A percentile compares a stretch with the other conserved stretches of the same genome.
Conservation (phyloP, 345 rosid genomes). For the Syzygium aqueum region DNA sequence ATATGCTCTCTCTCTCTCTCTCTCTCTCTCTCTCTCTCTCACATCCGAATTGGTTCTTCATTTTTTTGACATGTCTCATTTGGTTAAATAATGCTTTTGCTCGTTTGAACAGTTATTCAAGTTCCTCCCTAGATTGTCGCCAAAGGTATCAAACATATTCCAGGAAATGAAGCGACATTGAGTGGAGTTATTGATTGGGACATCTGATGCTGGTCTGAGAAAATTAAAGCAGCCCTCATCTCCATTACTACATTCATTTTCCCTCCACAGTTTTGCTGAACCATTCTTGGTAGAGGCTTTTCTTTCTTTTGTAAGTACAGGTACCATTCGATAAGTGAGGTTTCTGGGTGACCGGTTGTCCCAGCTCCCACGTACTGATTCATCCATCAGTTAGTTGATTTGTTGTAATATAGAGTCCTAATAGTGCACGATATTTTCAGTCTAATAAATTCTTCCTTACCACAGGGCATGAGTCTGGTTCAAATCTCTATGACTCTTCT, state of each 20-base stretch:
- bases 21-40: neutral
- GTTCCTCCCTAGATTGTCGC: constrained; percentile 78
- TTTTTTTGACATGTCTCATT: neutral
- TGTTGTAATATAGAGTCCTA: neutral
- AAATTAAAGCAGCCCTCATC: neutral
- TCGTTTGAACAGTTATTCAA: constrained; percentile 46
- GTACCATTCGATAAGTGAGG: neutral
- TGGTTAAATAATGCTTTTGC: neutral
- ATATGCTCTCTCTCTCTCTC: neutral
- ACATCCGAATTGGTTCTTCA: neutral
- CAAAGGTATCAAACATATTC: constrained; percentile 65
- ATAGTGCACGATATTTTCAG: neutral
- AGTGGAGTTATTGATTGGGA: neutral
- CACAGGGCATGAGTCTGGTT: neutral
- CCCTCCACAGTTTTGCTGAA: neutral
- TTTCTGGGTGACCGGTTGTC: neutral
- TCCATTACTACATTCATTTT: neutral
- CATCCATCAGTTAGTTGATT: neutral
- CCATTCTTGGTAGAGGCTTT: neutral
- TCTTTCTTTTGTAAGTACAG: neutral
- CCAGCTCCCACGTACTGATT: neutral
- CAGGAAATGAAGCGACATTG: constrained; percentile 78
- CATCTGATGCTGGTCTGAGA: neutral
- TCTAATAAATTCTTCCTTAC: neutral
- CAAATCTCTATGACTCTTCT: neutral